phyloP scores from a whole-genome alignment of 148 eudicot species.

The Chenopodium quinoa region DNA sequence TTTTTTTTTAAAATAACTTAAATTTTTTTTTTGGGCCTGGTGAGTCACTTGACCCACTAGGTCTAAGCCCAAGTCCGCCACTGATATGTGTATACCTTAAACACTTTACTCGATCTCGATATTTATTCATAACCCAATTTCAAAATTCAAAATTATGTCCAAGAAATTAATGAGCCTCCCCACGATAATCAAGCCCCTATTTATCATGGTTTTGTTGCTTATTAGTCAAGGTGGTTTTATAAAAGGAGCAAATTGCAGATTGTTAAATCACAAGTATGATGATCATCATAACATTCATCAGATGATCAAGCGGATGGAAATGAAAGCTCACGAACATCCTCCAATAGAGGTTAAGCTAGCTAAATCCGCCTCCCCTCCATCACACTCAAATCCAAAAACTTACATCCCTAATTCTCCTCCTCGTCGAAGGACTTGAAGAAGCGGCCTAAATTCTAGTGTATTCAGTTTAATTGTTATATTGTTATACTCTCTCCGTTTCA shows the following conservation, averaged over 20 bases:
- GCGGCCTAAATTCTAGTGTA: too few relatives aligned
- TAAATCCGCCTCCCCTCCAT: neutral
- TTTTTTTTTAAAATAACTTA: too few relatives aligned
- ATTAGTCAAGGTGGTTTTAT: neutral
- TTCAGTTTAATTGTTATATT: too few relatives aligned
- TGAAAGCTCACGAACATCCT: neutral
- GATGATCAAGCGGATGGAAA: slow-evolving; percentile 5
- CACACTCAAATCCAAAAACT: neutral
- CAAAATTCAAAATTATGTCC: neutral
- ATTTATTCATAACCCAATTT: neutral
- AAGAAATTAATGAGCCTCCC: slow-evolving; percentile 1
- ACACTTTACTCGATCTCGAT: too few relatives aligned
- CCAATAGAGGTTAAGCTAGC: neutral
- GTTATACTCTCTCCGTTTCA: too few relatives aligned
- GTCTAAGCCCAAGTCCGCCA: too few relatives aligned
- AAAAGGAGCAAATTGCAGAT: slow-evolving; percentile 17
- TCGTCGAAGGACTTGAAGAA: too few relatives aligned
- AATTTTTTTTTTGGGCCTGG: too few relatives aligned
- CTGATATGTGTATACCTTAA: too few relatives aligned
- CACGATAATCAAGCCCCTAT: neutral
- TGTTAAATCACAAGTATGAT: neutral
- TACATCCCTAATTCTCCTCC: too few relatives aligned
- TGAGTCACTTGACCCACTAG: too few relatives aligned
- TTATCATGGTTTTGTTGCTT: slow-evolving; percentile 13
- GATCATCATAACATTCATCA: neutral